Conservation (phyloP, 2,329 filamentous ascomycete species). For the Xylaria digitata region DNA sequence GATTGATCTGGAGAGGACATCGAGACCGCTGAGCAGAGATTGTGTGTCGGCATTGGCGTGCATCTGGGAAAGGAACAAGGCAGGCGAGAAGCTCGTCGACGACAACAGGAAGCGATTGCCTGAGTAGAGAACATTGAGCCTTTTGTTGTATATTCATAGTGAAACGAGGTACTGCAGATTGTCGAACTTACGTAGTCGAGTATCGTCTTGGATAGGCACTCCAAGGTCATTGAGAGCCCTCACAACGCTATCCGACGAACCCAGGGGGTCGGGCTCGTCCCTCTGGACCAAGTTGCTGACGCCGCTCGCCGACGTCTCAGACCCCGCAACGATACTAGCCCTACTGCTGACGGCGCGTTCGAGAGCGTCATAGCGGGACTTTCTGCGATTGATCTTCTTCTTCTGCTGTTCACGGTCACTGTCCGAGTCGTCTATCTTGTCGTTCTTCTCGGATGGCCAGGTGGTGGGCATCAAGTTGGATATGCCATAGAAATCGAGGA, state of each 20-base stretch:
- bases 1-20: constrained; percentile 89
- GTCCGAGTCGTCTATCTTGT: constrained; percentile 73
- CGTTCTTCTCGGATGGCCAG: constrained; percentile 82
- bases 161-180: constrained; percentile 16
- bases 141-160: constrained; percentile 30
- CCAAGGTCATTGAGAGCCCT: constrained; percentile 80
- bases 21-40: constrained; percentile 81
- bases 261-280: constrained; percentile 92
- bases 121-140: constrained; percentile 49
- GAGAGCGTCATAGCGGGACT: constrained; percentile 86
- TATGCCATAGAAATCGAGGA: constrained; percentile 92
- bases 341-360: constrained; percentile 78
- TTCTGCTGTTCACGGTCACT: constrained; percentile 66
- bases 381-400: constrained; percentile 67
- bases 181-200: constrained; percentile 72
- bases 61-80: constrained; percentile 90
- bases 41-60: constrained; percentile 88
- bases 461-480: constrained; percentile 79
- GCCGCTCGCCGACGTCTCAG: constrained; percentile 72
- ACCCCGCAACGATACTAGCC: constrained; percentile 73
- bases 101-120: constrained; percentile 94
- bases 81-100: constrained; percentile 93
- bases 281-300: constrained; percentile 84
- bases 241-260: constrained; percentile 88
- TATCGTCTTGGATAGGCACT: constrained; percentile 85